phyloP scores from a whole-genome alignment of 2,329 filamentous ascomycete species.

The Nigrospora osmanthi region DNA sequence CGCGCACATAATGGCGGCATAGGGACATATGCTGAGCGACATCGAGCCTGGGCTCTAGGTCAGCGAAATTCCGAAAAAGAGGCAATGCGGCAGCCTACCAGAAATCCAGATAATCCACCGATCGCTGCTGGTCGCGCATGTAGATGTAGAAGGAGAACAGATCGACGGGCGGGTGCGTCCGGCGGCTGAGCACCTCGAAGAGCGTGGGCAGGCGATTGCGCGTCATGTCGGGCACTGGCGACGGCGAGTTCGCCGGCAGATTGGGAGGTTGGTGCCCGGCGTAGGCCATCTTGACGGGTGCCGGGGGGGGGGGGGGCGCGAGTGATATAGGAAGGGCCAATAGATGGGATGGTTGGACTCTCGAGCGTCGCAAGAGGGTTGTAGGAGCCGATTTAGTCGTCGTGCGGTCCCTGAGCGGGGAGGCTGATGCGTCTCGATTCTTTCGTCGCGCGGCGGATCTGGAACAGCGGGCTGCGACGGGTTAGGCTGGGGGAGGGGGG shows the following conservation, averaged over 20 bases:
- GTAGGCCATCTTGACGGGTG: slow-evolving; percentile 1
- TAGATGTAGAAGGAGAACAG: slow-evolving; percentile 99
- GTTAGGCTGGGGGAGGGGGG: no score
- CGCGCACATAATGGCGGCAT: slow-evolving; percentile 93
- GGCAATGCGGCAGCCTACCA: slow-evolving; percentile 54
- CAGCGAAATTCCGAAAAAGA: not conserved
- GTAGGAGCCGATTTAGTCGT: no score
- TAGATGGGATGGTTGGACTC: no score
- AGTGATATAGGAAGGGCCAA: no score
- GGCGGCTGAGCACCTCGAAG: slow-evolving; percentile 89
- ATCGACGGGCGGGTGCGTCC: slow-evolving; percentile 92
- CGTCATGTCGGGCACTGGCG: slow-evolving; percentile 49
- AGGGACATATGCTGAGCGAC: slow-evolving; percentile 98
- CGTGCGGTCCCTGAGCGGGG: no score
- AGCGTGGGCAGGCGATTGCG: slow-evolving; percentile 88
- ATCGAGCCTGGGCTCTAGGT: slow-evolving; percentile 68
- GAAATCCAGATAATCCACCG: slow-evolving; percentile 96
- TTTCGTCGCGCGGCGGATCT: no score
- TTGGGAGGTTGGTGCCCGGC: slow-evolving; percentile 7
- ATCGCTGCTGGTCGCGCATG: slow-evolving; percentile 97
- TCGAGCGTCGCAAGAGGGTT: no score
- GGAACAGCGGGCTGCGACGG: no score
- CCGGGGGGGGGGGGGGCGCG: no score
- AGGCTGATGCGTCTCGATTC: no score
- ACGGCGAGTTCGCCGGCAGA: slow-evolving; percentile 30